Conservation (phyloP, 2,329 filamentous ascomycete species). For the Lecanicillium sp. region DNA sequence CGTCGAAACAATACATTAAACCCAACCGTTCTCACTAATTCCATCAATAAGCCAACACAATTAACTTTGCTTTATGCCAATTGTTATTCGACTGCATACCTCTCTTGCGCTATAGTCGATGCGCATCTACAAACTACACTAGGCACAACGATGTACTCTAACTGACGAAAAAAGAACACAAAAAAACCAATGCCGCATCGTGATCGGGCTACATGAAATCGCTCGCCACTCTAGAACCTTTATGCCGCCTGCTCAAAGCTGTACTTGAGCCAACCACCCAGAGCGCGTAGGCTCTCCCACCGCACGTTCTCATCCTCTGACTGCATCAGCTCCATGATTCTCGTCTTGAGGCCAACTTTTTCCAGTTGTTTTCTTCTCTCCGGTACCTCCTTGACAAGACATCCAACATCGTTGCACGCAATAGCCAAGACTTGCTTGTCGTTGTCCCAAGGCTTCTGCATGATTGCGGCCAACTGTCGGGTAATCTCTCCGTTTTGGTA, state of each 20-base stretch:
- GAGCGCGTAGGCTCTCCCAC: conserved; percentile 85
- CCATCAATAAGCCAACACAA: too few relatives aligned
- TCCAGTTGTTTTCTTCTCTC: conserved; percentile 75
- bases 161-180: neutral
- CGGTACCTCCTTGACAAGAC: conserved; percentile 78
- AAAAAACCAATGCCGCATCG: neutral
- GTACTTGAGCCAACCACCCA: conserved; percentile 59
- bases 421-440: conserved; percentile 87
- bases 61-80: too few relatives aligned
- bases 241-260: conserved; percentile 41
- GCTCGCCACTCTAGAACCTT: neutral
- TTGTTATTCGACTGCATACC: too few relatives aligned
- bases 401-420: conserved; percentile 88
- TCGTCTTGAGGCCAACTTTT: conserved; percentile 73
- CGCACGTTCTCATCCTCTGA: conserved; percentile 80
- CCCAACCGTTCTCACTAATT: too few relatives aligned
- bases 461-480: conserved; percentile 75
- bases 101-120: too few relatives aligned
- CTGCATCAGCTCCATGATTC: conserved; percentile 90
- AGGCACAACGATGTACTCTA: neutral
- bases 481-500: conserved; percentile 71
- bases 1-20: too few relatives aligned
- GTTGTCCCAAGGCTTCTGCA: conserved; percentile 64
- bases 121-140: too few relatives aligned
- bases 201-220: neutral